phyloP scores from a whole-genome alignment of 202 grass and related monocot species.

The Elaeis oleifera region DNA sequence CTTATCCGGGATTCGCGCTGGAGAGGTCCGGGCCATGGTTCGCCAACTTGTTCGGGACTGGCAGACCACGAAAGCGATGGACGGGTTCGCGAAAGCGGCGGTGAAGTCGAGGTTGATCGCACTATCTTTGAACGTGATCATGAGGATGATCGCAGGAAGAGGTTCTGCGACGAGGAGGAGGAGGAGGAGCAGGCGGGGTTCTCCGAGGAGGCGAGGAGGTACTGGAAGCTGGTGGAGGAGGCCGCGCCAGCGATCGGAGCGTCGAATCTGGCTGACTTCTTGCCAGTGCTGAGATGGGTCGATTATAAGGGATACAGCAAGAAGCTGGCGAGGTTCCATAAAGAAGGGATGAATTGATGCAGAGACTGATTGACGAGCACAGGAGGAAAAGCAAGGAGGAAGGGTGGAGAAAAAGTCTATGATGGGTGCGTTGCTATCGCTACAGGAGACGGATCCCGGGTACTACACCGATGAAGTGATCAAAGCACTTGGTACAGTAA shows the following conservation, averaged over 20 bases:
- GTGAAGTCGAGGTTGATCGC: constrained; percentile 43
- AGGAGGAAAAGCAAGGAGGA: constrained; percentile 17
- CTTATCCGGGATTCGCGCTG: constrained; percentile 15
- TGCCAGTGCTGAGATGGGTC: constrained; percentile 38
- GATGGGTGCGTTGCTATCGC: background rate
- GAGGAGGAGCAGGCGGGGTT: too few species aligned
- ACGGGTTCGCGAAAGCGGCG: constrained; percentile 9
- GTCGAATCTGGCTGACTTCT: constrained; percentile 35
- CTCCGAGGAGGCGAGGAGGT: constrained; percentile 26
- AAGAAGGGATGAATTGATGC: constrained; percentile 26
- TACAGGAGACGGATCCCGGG: constrained; percentile 9
- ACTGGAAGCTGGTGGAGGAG: constrained; percentile 29
- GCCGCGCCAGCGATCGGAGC: constrained; percentile 3
- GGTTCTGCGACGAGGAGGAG: background rate
- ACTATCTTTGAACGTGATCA: constrained; percentile 31
- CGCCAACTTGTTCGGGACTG: constrained; percentile 24
- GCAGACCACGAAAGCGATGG: background rate
- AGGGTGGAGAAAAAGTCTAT: constrained; percentile 22
- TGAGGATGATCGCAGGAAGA: constrained; percentile 39
- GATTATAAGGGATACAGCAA: constrained; percentile 26
- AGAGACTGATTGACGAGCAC: constrained; percentile 37
- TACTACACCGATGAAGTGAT: background rate
- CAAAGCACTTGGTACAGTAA: constrained; percentile 2
- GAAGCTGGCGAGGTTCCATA: background rate
- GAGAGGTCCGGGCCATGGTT: constrained; percentile 26